A percentile compares a stretch with the other conserved stretches of the same genome.
Evolutionary conservation across 129 eudicot species (phyloP).

Genomic region (Sambucus nigra): DNA sequence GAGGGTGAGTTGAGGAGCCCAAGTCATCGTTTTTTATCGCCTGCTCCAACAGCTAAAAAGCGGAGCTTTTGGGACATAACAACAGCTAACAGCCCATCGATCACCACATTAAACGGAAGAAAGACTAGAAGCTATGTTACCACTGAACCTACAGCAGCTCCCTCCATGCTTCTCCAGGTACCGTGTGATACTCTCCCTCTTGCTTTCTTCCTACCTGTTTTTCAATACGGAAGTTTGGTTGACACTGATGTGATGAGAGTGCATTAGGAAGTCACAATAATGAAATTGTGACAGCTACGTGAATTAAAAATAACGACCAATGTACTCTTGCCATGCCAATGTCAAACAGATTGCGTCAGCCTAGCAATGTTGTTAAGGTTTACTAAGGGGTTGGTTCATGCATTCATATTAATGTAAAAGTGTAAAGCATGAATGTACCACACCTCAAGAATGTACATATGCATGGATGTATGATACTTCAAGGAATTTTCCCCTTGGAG

Average conservation of each 20-base stretch:
- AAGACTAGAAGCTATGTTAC: conserved; percentile 67
- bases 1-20: conserved; percentile 59
- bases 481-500: neutral
- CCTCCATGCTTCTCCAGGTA: conserved; percentile 94
- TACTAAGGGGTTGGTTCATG: too few species aligned
- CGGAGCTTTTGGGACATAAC: conserved; percentile 85
- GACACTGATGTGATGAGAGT: too few species aligned
- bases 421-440: too few species aligned
- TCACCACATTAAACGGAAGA: conserved; percentile 52
- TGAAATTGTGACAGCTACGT: neutral
- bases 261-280: too few species aligned
- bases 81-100: conserved; percentile 72
- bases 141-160: conserved; percentile 40
- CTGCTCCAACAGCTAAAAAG: conserved; percentile 60
- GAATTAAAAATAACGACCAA: neutral
- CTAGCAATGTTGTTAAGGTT: too few species aligned
- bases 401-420: neutral
- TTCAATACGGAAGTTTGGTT: too few species aligned
- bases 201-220: neutral
- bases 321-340: neutral
- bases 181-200: neutral
- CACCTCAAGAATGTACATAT: neutral
- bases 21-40: conserved; percentile 49
- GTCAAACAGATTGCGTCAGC: too few species aligned
- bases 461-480: neutral